These are phyloP conservation scores for Ogataea paraovalis DNA, from an alignment of 805 yeast genomes.

Conservation along the genomic window DNA sequence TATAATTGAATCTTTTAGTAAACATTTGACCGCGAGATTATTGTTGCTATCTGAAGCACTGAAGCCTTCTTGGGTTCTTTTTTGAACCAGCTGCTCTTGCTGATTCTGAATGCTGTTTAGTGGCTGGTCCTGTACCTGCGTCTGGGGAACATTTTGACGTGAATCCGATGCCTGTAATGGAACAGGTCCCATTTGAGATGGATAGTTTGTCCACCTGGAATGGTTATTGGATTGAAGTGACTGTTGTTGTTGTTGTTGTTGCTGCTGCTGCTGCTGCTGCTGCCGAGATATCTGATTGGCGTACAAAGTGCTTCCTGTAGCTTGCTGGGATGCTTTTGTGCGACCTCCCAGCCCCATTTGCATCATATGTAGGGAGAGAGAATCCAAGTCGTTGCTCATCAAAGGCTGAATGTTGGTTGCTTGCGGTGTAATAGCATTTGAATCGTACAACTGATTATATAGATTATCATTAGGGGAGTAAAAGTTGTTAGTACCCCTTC, in stretches of 20 bases:
- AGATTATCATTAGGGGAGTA: not conserved
- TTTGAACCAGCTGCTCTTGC: not conserved
- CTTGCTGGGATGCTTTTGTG: slow-evolving; percentile 6
- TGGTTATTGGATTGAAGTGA: slow-evolving; percentile 3
- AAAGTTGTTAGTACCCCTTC: not conserved
- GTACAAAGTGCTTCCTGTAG: slow-evolving; percentile 4
- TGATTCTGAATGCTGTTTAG: not conserved
- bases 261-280: slow-evolving; percentile 4
- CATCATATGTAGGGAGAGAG: not conserved
- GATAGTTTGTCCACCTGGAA: slow-evolving; percentile 16
- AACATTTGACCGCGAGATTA: slow-evolving; percentile 45
- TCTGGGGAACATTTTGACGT: slow-evolving; percentile 6
- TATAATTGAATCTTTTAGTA: slow-evolving; percentile 51
- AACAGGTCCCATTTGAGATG: slow-evolving; percentile 9
- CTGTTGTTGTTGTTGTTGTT: not conserved
- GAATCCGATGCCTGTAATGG: slow-evolving; percentile 8
- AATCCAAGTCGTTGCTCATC: slow-evolving; percentile 16
- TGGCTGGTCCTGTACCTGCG: not conserved
- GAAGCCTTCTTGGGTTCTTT: not conserved
- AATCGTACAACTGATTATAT: slow-evolving; percentile 1
- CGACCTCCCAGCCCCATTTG: not conserved
- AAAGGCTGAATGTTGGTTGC: slow-evolving; percentile 9
- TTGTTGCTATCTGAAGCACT: slow-evolving; percentile 25
- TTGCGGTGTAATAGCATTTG: slow-evolving; percentile 4
- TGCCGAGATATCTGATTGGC: too few relatives aligned